A percentile compares a stretch with the other conserved stretches of the same genome.
Conservation (phyloP, 2,329 filamentous ascomycete genomes). For the Alternaria solani region DNA sequence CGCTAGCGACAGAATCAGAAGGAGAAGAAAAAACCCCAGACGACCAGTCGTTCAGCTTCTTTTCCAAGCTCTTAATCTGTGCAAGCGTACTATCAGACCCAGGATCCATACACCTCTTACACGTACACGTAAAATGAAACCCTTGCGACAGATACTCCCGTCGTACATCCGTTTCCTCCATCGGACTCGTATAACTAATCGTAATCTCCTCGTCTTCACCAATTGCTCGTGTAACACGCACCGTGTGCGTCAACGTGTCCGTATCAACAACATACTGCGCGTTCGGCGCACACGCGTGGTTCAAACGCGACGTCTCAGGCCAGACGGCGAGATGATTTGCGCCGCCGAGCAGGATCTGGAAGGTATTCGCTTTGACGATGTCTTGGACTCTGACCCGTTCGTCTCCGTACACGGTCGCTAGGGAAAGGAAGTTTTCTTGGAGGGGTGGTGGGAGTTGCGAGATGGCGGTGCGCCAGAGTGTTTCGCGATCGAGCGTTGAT, state of each 20-base stretch:
- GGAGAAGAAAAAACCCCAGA: conserved; percentile 6
- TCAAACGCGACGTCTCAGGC: conserved; percentile 52
- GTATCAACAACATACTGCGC: conserved; percentile 53
- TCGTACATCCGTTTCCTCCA: conserved; percentile 41
- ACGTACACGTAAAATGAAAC: conserved; percentile 55
- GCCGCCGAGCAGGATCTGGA: conserved; percentile 38
- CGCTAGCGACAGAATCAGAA: conserved; percentile 26
- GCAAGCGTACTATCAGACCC: conserved; percentile 43
- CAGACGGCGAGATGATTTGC: conserved; percentile 48
- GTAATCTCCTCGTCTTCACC: conserved; percentile 51
- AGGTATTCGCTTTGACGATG: conserved; percentile 48
- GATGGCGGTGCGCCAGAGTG: conserved; percentile 37
- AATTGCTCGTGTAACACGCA: conserved; percentile 48
- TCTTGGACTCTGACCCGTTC: conserved; percentile 40
- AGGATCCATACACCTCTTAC: conserved; percentile 45
- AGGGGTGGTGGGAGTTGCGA: conserved; percentile 33
- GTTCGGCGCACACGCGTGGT: conserved; percentile 53
- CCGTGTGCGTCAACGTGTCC: conserved; percentile 50
- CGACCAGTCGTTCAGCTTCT: conserved; percentile 43
- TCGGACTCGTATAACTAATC: conserved; percentile 49
- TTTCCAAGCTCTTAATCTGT: conserved; percentile 43
- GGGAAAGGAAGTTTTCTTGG: conserved; percentile 25
- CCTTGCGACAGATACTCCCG: conserved; percentile 42
- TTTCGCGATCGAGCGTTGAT: conserved; percentile 37
- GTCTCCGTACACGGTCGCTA: conserved; percentile 41